These are phyloP conservation scores for Selaginella moellendorffii DNA, from an alignment of 75 land plant species.

Conservation along the genomic window DNA sequence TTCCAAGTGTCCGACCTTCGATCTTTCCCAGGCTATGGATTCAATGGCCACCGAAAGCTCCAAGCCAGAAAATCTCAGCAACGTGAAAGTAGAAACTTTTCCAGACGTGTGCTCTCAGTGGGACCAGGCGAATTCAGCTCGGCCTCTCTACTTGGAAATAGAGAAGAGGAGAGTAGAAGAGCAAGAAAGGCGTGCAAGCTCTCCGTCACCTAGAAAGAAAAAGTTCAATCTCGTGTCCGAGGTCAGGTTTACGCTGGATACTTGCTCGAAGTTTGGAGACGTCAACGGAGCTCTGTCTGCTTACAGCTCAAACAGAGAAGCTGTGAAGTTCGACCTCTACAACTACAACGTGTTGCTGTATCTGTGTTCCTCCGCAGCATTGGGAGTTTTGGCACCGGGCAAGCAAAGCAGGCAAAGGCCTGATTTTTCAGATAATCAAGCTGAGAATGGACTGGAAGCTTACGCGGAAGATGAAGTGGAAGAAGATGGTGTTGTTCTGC, in stretches of 20 bases:
- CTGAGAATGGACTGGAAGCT: no score
- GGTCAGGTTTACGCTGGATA: slow-evolving; percentile 42
- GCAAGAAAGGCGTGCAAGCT: not conserved
- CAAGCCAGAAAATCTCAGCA: no score
- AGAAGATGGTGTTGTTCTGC: not conserved
- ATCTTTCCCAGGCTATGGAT: no score
- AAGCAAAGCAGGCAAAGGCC: slow-evolving; percentile 13
- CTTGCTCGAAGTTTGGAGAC: slow-evolving; percentile 34
- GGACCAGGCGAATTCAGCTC: not conserved
- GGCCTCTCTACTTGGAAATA: not conserved
- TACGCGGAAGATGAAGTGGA: not conserved
- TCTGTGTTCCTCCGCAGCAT: slow-evolving; percentile 32
- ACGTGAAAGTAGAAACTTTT: no score
- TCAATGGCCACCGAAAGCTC: no score
- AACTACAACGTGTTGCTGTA: slow-evolving; percentile 50
- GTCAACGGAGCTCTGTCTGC: slow-evolving; percentile 30
- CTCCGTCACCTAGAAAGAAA: slow-evolving; percentile 14
- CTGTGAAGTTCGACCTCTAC: slow-evolving; percentile 16
- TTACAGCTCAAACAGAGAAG: slow-evolving; percentile 32
- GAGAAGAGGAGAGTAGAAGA: not conserved
- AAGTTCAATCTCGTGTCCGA: slow-evolving; percentile 31
- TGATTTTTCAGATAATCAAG: not conserved
- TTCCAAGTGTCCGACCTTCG: no score
- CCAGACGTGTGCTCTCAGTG: no score
- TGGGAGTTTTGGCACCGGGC: not conserved